phyloP scores from a whole-genome alignment of 208 protist species.

The Trypanosoma melophagium region DNA sequence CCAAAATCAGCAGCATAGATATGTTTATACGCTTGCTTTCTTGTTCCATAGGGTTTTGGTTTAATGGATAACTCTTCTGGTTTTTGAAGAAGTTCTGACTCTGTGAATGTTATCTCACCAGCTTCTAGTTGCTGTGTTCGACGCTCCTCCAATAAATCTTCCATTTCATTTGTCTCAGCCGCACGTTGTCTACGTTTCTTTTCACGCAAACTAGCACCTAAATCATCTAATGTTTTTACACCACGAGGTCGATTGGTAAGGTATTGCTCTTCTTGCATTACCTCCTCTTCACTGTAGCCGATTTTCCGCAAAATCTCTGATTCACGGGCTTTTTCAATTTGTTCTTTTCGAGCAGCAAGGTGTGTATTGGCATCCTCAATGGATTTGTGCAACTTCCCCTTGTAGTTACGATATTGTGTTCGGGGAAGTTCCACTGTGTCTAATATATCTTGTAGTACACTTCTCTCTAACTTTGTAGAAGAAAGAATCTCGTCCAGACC shows the following conservation, averaged over 20 bases:
- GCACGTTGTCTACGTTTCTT: constrained; percentile 51
- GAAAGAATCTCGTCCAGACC: constrained; percentile 53
- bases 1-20: constrained; percentile 79
- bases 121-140: constrained; percentile 74
- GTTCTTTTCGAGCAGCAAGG: constrained; percentile 65
- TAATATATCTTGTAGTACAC: constrained; percentile 78
- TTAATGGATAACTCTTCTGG: constrained; percentile 53
- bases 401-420: constrained; percentile 85
- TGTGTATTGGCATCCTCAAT: constrained; percentile 84
- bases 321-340: constrained; percentile 80
- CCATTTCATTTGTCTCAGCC: constrained; percentile 51
- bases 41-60: constrained; percentile 38
- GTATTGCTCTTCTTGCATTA: constrained; percentile 77
- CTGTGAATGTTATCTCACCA: constrained; percentile 45
- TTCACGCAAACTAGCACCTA: constrained; percentile 67
- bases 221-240: constrained; percentile 73
- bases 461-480: constrained; percentile 67
- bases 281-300: constrained; percentile 78
- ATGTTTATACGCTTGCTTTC: constrained; percentile 47
- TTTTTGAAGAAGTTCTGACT: constrained; percentile 50
- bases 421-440: constrained; percentile 83
- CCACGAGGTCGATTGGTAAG: constrained; percentile 69
- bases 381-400: constrained; percentile 81
- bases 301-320: constrained; percentile 71
- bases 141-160: constrained; percentile 77